Base-by-base conservation (phyloP, 2,329 filamentous ascomycete genomes). In the Sclerotinia minor region DNA sequence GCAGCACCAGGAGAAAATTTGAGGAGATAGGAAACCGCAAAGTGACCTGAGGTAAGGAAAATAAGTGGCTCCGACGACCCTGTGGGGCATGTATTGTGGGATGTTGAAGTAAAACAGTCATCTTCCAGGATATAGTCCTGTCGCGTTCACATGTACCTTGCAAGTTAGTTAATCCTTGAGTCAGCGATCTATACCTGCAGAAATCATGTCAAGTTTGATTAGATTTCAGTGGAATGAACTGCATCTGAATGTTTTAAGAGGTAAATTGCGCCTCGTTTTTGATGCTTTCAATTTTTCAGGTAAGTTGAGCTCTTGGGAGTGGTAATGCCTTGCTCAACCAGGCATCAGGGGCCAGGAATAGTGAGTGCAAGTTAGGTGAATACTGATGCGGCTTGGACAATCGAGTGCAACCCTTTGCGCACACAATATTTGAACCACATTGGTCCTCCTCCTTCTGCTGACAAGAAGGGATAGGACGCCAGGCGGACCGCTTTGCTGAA, bases 1-100 rank as follows among this genome's bases (percentile, higher is more conserved):
- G 85, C 86, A 8, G 77, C 80, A 6, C 75, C 78, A 0, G 85
- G 84, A 2, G 83, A 83, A 55, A 84, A 88, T 29, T 72, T 87
- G 67, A 72, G 68, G 64, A 63, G 13, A 8, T 47, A 38, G 60
- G 5, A 52, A 59, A 21, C 0, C 29, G 55, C 8, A 2, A 5
- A 61, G 19, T 13, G 2, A 5, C 26, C 44, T 35, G 38, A 38
- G 32, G 55, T 24, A 58, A 2, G 17, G 45, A 24, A 45, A 45
- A 26, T 3, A 58, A 17, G 26, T 44, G 17, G 49, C 26, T 24
- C 17, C 15, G 5, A 19, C 35, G 7, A 9, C 3, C 21, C 4
- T 41, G 49, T 17, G 13, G 15, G 24, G 38, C 11, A 11, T 11
- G 38, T 13, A 13, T 41, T 41, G 35, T 21, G 35, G 26, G 38